Percentiles rank a stretch among this genome's conserved stretches.
These are phyloP conservation scores for Camellia lanceoleosa DNA, from an alignment of 148 eudicot species.

Conservation along the genomic window DNA sequence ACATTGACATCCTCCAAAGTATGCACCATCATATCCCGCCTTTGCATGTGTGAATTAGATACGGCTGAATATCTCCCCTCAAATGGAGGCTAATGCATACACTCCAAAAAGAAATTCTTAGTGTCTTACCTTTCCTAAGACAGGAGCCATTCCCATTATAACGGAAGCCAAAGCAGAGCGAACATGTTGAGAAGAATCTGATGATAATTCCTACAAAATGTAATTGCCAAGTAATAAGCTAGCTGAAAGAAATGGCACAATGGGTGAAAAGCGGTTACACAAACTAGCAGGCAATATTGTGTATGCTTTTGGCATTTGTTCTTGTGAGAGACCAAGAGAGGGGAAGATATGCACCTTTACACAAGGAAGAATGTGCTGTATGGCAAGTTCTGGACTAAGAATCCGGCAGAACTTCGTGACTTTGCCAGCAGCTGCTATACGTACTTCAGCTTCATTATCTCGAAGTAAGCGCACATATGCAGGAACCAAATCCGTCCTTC, in stretches of 20 bases:
- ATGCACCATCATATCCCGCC: neutral
- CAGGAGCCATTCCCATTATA: slow-evolving; percentile 99
- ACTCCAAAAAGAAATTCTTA: slow-evolving; percentile 22
- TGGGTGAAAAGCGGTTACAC: neutral
- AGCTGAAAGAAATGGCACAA: slow-evolving; percentile 7
- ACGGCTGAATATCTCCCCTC: neutral
- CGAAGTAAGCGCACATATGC: slow-evolving; percentile 97
- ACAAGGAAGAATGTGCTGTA: slow-evolving; percentile 96
- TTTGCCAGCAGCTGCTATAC: slow-evolving; percentile 99
- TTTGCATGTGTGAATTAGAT: neutral
- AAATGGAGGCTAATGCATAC: neutral
- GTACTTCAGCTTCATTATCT: slow-evolving; percentile 99
- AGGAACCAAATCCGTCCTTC: slow-evolving; percentile 93
- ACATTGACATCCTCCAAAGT: slow-evolving; percentile 3
- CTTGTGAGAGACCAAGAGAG: neutral
- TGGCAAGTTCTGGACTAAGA: slow-evolving; percentile 84
- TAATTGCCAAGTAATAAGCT: slow-evolving; percentile 22
- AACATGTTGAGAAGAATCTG: slow-evolving; percentile 99
- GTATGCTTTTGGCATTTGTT: neutral
- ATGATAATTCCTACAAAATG: slow-evolving; percentile 74
- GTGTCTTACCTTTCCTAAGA: slow-evolving; percentile 97
- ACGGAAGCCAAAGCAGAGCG: slow-evolving; percentile 99
- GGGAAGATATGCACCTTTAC: slow-evolving; percentile 61
- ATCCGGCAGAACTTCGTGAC: slow-evolving; percentile 95
- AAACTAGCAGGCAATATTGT: neutral